Percentiles rank a stretch among this genome's conserved stretches.
phyloP scores from a whole-genome alignment of 2,329 filamentous ascomycete species.

The Botrytis byssoidea region DNA sequence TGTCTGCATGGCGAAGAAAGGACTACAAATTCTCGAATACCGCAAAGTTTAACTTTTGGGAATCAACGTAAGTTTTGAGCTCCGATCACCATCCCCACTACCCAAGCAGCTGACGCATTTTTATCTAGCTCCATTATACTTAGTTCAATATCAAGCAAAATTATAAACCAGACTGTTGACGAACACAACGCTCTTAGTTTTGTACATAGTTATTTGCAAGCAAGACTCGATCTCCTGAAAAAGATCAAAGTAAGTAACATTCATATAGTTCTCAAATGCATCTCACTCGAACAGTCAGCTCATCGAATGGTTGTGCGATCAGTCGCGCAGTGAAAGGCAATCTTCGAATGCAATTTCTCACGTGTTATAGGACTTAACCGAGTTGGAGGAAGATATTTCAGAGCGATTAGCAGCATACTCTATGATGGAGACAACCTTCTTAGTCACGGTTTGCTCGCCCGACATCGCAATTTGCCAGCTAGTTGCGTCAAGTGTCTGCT shows the following conservation, averaged over 20 bases:
- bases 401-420: slow-evolving; percentile 54
- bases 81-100: neutral
- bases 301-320: neutral
- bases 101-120: neutral
- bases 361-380: slow-evolving; percentile 50
- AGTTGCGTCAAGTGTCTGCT: slow-evolving; percentile 59
- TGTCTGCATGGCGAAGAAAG: slow-evolving; percentile 30
- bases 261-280: neutral
- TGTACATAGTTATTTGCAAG: slow-evolving; percentile 57
- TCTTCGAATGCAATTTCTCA: slow-evolving; percentile 18
- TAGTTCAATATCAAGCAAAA: slow-evolving; percentile 34
- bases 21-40: slow-evolving; percentile 25
- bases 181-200: slow-evolving; percentile 35
- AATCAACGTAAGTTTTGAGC: slow-evolving; percentile 38
- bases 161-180: slow-evolving; percentile 31
- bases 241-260: slow-evolving; percentile 33
- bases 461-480: slow-evolving; percentile 65
- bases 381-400: slow-evolving; percentile 53
- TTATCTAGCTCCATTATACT: slow-evolving; percentile 36
- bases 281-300: neutral
- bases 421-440: slow-evolving; percentile 60
- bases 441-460: slow-evolving; percentile 63
- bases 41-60: slow-evolving; percentile 40
- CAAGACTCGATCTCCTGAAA: slow-evolving; percentile 53
- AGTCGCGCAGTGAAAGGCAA: neutral